A percentile compares a stretch with the other conserved stretches of the same genome.
Evolutionary conservation across 2,329 filamentous ascomycete genomes (phyloP).

Genomic region (Grosmannia serpens): DNA sequence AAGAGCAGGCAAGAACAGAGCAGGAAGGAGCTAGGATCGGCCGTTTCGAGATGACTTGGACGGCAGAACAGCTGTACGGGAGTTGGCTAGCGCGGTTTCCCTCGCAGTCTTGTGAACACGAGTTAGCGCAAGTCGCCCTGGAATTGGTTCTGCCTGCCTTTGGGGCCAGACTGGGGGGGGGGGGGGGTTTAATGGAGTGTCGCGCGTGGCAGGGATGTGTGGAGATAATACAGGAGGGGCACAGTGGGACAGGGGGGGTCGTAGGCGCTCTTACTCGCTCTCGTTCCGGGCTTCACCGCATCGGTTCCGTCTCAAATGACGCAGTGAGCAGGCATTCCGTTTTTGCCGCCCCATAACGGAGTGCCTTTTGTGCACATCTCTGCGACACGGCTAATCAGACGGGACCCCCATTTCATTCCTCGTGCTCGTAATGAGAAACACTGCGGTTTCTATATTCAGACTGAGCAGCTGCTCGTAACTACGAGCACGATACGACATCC

Average conservation of each 20-base stretch:
- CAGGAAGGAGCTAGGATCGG: slow-evolving; percentile 7
- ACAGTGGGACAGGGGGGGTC: background rate
- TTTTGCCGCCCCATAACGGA: background rate
- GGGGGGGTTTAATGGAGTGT: background rate
- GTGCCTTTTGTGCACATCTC: no score
- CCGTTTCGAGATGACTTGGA: slow-evolving; percentile 12
- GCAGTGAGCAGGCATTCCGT: background rate
- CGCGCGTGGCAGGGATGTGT: background rate
- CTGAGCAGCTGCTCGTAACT: no score
- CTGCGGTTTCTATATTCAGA: no score
- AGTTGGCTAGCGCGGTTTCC: background rate
- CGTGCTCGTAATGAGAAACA: no score
- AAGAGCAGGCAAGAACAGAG: background rate
- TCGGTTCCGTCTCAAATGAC: background rate
- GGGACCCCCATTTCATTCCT: no score
- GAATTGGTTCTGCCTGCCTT: slow-evolving; percentile 1
- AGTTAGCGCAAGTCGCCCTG: background rate
- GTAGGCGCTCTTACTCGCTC: background rate
- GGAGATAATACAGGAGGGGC: background rate
- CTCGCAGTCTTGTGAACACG: slow-evolving; percentile 6
- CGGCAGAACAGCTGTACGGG: background rate
- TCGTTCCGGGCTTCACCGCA: slow-evolving; percentile 1
- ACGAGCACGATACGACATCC: no score
- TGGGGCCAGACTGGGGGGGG: background rate
- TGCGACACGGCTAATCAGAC: no score